These are phyloP conservation scores for Daldinia sp. DNA, from an alignment of 2,329 filamentous ascomycete species.

Conservation along the genomic window DNA sequence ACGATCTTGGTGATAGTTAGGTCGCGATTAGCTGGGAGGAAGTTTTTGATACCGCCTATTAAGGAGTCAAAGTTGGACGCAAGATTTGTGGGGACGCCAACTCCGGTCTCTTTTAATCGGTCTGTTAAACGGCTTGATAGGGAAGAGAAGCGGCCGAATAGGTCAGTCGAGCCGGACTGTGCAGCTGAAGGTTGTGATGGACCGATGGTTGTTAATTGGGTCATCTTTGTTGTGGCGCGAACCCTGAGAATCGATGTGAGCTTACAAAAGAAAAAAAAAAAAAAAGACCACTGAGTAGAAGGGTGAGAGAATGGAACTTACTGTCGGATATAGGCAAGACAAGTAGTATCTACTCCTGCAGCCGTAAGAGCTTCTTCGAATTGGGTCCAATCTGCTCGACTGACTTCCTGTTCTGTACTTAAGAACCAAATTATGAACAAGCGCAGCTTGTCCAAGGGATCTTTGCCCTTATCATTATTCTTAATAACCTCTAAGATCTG, in stretches of 20 bases:
- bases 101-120: conserved; percentile 88
- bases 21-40: conserved; percentile 95
- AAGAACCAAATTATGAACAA: conserved; percentile 98
- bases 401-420: conserved; percentile 90
- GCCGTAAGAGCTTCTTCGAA: conserved; percentile 86
- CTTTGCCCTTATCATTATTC: conserved; percentile 82
- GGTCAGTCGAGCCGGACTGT: conserved; percentile 74
- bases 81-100: conserved; percentile 74
- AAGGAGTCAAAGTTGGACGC: conserved; percentile 91
- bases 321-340: conserved; percentile 88
- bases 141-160: conserved; percentile 93
- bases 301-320: conserved; percentile 57
- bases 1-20: conserved; percentile 98
- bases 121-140: conserved; percentile 94
- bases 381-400: conserved; percentile 82
- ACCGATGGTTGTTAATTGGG: conserved; percentile 93
- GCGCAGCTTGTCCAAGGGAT: conserved; percentile 89
- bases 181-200: conserved; percentile 73
- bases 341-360: conserved; percentile 80
- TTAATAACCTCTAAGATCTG: conserved; percentile 91
- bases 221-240: conserved; percentile 96
- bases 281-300: neutral
- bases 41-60: conserved; percentile 97
- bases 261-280: conserved; percentile 5
- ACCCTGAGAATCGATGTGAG: conserved; percentile 65